Evolutionary conservation across 2,329 filamentous ascomycete genomes (phyloP), one percentile per base, ranked within the genome.

Genomic region (Penicillium frequentans): DNA sequence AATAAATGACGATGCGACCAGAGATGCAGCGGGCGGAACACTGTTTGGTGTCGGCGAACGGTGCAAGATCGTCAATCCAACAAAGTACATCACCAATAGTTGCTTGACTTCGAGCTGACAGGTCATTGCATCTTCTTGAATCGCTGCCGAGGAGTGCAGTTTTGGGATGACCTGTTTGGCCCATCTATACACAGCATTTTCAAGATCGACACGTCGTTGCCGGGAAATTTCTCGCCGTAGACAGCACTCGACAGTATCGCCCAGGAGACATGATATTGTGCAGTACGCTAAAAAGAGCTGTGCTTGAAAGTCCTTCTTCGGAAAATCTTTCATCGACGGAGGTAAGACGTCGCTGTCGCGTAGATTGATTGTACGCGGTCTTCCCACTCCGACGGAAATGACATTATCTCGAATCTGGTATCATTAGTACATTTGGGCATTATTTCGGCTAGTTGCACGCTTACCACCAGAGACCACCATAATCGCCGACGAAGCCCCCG

Each of bases 391-490:
- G 16, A 73, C 72, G 16, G 75, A 76, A 35, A 77, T 77, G 24
- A 78, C 61, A 59, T 70, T 71, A 56, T 79, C 76, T 42, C 71
- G 69, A n/a, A 70, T 64, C 72, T 73, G 44, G 29, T 2, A 19
- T 47, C n/a, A 23, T 42, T 42, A 42, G 8, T 14, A 53, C 21
- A 35, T 1, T 21, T 35, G 26, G 39, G 7, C 31, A 14, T 33
- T 10, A 10, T 4, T 26, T 19, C 10, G 8, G 31, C 8, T 14
- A 31, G 21, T n/a, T 10, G 29, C 31, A 24, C 16, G 56, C 73
- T 64, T 48, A 76, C 75, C 8, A 78, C 74, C 3, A 79, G 57
- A 23, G 75, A 75, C 77, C 77, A 79, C 76, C 76, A 79, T n/a
- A 79, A 60, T 39, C 76, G 67, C 49, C 72, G 71, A 37, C 75